Evolutionary conservation across 495 filamentous ascomycete species (phyloP), one percentile per base, ranked within the genome.

Genomic region (Penicillium flavigenum): DNA sequence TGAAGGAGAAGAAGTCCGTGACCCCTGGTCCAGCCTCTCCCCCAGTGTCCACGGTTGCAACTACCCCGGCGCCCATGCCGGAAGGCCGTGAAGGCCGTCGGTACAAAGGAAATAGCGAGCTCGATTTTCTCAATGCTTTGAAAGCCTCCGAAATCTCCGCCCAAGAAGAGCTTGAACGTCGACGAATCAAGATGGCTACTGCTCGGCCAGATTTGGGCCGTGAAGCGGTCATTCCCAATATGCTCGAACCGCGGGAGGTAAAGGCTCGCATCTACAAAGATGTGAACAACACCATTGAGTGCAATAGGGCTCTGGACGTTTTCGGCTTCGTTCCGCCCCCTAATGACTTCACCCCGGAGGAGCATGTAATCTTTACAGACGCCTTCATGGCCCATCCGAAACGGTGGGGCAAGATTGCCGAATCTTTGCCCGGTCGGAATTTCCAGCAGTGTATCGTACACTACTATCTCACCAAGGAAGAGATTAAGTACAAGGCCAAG

Each of bases 381-480:
- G 80, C 84, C 2, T 97, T 92, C 64, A 82, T 91, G 59, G 84
- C 88, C 38, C 78, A 81, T 56, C 92, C 93, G 0, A 98, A 98
- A 81, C 88, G 90, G 68, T 98, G 91, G 88, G 88, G 90, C 46
- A 88, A 88, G 65, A 92, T 98, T 53, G 89, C 93, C 3, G 85
- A 88, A 24, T 78, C 81, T 22, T 68, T 96, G 12, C 80, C 85
- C 11, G 78, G 81, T 20, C 86, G 92, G 17, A 86, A 87, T 61
- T 94, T 88, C 72, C 85, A 88, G 61, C 85, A 92, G 47, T 95
- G 90, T 67, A 97, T 98, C 61, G 80, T 91, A 61, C 95, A 98
- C 70, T 98, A 98, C 70, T 98, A 98, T 71, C 82, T 92, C 59
- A 96, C 88, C 54, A 98, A 98, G 72, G 86, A 89, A 64, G 82